Evolutionary conservation across 495 filamentous ascomycete species (phyloP).

Genomic region (Penicillium tannophilum): DNA sequence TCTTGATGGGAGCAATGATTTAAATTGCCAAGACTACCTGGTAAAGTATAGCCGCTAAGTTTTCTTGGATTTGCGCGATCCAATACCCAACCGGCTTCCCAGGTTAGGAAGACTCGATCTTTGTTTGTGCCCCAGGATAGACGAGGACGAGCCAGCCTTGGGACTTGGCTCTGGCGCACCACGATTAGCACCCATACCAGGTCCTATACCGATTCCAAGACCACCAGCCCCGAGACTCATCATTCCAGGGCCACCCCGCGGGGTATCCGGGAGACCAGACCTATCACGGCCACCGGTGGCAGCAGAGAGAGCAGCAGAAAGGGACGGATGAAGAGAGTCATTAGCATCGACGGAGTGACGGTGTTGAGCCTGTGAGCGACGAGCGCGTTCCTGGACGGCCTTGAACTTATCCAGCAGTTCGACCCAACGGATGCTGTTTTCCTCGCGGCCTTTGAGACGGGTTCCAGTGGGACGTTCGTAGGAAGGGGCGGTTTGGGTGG

Average conservation of each 20-base stretch:
- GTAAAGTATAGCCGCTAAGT: neutral
- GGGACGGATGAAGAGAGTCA: conserved; percentile 26
- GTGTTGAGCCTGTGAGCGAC: conserved; percentile 49
- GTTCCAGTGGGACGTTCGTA: conserved; percentile 68
- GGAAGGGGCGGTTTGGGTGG: conserved; percentile 18
- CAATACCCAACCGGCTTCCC: conserved; percentile 64
- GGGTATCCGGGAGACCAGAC: conserved; percentile 42
- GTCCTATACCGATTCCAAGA: conserved; percentile 16
- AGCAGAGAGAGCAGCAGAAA: conserved; percentile 37
- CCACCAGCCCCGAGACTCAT: conserved; percentile 17
- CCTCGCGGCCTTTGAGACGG: conserved; percentile 80
- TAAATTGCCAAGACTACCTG: too few species aligned
- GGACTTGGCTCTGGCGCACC: neutral
- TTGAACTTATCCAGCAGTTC: conserved; percentile 98
- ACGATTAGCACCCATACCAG: conserved; percentile 14
- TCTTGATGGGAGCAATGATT: too few species aligned
- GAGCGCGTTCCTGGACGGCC: conserved; percentile 78
- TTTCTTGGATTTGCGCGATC: conserved; percentile 54
- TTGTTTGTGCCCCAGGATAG: conserved; percentile 55
- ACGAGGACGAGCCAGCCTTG: conserved; percentile 24
- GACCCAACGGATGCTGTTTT: conserved; percentile 82
- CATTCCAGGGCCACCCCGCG: conserved; percentile 29
- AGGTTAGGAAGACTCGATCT: conserved; percentile 70
- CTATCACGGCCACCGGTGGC: conserved; percentile 42
- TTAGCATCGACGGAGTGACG: conserved; percentile 32